Conservation (phyloP, 2,329 filamentous ascomycete genomes). For the Beauveria rudraprayagi region DNA sequence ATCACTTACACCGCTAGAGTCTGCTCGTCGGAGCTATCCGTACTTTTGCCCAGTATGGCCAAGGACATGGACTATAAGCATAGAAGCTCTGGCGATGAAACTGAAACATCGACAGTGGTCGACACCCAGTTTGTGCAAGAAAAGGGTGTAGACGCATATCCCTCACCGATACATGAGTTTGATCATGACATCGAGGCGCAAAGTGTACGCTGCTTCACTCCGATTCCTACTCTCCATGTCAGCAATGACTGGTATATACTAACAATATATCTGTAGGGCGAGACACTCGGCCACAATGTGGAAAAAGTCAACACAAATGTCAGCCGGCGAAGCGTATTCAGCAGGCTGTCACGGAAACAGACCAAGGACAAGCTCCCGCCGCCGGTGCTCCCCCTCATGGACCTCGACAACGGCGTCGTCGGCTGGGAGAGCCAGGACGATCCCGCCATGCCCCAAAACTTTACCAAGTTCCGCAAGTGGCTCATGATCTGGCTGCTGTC, state of each 20-base stretch:
- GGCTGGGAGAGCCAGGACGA: slow-evolving; percentile 54
- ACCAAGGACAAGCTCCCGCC: slow-evolving; percentile 25
- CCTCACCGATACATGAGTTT: slow-evolving; percentile 9
- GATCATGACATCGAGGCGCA: slow-evolving; percentile 19
- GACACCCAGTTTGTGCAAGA: slow-evolving; percentile 10
- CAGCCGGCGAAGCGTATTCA: slow-evolving; percentile 19
- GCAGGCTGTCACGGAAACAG: slow-evolving; percentile 18
- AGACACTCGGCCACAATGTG: slow-evolving; percentile 8
- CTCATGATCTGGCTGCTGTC: slow-evolving; percentile 46
- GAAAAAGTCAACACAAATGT: slow-evolving; percentile 16
- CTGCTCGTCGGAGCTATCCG: not conserved
- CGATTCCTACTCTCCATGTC: not conserved
- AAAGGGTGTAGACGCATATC: slow-evolving; percentile 12
- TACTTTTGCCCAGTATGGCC: not conserved
- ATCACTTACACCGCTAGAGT: not conserved
- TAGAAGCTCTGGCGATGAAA: not conserved
- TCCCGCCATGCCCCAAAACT: slow-evolving; percentile 51
- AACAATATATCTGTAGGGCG: slow-evolving; percentile 7
- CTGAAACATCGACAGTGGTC: slow-evolving; percentile 11
- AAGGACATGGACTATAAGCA: not conserved
- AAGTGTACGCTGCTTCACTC: slow-evolving; percentile 12
- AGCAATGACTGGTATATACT: not conserved
- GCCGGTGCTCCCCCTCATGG: slow-evolving; percentile 35
- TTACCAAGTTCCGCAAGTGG: slow-evolving; percentile 49
- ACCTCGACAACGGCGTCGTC: slow-evolving; percentile 46